phyloP scores from a whole-genome alignment of 805 yeast species.

The Candida insectalens region DNA sequence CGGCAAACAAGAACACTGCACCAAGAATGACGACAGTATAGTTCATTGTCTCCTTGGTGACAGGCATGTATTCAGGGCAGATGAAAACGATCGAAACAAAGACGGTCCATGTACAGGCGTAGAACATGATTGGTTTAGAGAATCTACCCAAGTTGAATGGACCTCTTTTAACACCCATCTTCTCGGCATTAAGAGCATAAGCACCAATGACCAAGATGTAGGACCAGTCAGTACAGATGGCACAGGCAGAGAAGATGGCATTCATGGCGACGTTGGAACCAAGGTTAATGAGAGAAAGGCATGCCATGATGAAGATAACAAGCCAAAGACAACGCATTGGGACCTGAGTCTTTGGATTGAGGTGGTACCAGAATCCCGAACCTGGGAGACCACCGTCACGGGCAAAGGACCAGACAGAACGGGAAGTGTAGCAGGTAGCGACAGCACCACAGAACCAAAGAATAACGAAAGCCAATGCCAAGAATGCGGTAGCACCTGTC shows the following conservation, averaged over 20 bases:
- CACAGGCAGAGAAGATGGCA: slow-evolving; percentile 45
- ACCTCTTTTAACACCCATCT: slow-evolving; percentile 37
- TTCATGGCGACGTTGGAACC: slow-evolving; percentile 37
- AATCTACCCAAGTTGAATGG: slow-evolving; percentile 36
- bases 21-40: slow-evolving; percentile 44
- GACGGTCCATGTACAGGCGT: slow-evolving; percentile 34
- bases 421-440: slow-evolving; percentile 37
- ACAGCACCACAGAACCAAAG: slow-evolving; percentile 46
- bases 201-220: slow-evolving; percentile 36
- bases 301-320: slow-evolving; percentile 30
- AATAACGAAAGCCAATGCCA: slow-evolving; percentile 37
- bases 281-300: slow-evolving; percentile 33
- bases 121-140: slow-evolving; percentile 31
- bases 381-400: slow-evolving; percentile 46
- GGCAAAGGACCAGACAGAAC: slow-evolving; percentile 49
- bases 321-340: slow-evolving; percentile 37
- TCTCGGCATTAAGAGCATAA: slow-evolving; percentile 34
- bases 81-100: slow-evolving; percentile 38
- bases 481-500: slow-evolving; percentile 40
- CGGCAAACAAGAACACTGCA: slow-evolving; percentile 25
- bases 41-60: slow-evolving; percentile 37
- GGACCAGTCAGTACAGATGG: slow-evolving; percentile 41
- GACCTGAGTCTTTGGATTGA: slow-evolving; percentile 29
- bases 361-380: slow-evolving; percentile 32
- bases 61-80: slow-evolving; percentile 42